phyloP scores from a whole-genome alignment of 1,139 yeast species.

The Debaryomyces psychrophilus region DNA sequence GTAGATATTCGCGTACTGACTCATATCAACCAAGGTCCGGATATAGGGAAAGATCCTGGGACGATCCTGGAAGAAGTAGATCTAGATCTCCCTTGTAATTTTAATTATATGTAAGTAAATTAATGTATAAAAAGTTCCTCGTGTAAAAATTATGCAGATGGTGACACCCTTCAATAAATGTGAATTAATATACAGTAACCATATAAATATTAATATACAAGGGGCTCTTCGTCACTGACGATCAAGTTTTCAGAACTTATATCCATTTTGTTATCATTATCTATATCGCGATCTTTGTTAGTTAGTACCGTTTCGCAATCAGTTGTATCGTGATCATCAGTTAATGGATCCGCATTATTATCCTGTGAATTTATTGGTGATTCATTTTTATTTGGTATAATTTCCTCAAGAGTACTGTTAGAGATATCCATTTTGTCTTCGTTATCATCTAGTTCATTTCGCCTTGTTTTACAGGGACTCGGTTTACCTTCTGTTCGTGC shows the following conservation, averaged over 20 bases:
- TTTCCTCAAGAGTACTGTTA: conserved; percentile 13
- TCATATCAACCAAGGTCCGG: conserved; percentile 23
- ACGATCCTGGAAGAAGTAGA: conserved; percentile 15
- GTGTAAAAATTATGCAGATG: not conserved
- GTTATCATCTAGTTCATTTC: not conserved
- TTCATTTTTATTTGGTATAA: not conserved
- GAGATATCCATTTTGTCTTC: conserved; percentile 20
- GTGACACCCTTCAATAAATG: not conserved
- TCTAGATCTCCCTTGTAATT: conserved; percentile 20
- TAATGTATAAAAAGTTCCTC: not conserved
- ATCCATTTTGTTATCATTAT: conserved; percentile 16
- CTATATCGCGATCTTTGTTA: conserved; percentile 4
- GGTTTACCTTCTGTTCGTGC: conserved; percentile 8
- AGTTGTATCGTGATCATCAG: not conserved
- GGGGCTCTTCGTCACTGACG: conserved; percentile 9
- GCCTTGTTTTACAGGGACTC: not conserved
- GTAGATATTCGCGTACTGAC: conserved; percentile 20
- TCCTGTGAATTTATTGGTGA: not conserved
- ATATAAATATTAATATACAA: conserved; percentile 7
- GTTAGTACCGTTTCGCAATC: conserved; percentile 1
- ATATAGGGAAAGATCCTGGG: conserved; percentile 17
- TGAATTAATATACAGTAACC: not conserved
- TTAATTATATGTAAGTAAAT: not conserved
- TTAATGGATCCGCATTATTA: not conserved
- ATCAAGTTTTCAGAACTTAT: conserved; percentile 13